Conservation (phyloP, 306 rosid species). For the Trichosanthes cucumerina region DNA sequence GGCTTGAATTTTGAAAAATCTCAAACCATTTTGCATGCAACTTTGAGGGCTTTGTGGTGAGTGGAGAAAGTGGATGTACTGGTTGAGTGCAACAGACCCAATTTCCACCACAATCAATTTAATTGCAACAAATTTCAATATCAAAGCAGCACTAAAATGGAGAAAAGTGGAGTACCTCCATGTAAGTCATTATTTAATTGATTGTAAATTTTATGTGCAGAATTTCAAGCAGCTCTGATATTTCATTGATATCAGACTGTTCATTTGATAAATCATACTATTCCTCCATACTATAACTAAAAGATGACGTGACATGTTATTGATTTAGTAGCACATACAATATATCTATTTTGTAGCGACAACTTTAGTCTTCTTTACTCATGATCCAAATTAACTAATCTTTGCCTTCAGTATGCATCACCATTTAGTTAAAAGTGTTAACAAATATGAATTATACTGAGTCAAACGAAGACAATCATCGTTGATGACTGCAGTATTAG, state of each 20-base stretch:
- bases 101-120: conserved; percentile 5
- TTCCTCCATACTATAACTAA: not conserved
- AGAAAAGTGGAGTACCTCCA: not conserved
- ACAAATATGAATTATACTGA: not conserved
- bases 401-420: not conserved
- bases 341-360: too few species aligned
- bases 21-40: not conserved
- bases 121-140: not conserved
- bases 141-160: conserved; percentile 1
- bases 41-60: not conserved
- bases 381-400: too few species aligned
- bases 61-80: conserved; percentile 11
- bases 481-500: not conserved
- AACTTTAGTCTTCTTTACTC: too few species aligned
- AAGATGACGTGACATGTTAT: not conserved
- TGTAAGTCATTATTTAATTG: not conserved
- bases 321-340: not conserved
- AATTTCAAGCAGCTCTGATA: not conserved
- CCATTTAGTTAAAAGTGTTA: not conserved
- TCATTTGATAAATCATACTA: not conserved
- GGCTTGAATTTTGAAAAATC: too few species aligned
- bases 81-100: conserved; percentile 3
- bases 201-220: not conserved
- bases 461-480: not conserved
- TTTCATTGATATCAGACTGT: not conserved